phyloP scores from a whole-genome alignment of 306 rosid species.

The Hippophae gyantsensis region DNA sequence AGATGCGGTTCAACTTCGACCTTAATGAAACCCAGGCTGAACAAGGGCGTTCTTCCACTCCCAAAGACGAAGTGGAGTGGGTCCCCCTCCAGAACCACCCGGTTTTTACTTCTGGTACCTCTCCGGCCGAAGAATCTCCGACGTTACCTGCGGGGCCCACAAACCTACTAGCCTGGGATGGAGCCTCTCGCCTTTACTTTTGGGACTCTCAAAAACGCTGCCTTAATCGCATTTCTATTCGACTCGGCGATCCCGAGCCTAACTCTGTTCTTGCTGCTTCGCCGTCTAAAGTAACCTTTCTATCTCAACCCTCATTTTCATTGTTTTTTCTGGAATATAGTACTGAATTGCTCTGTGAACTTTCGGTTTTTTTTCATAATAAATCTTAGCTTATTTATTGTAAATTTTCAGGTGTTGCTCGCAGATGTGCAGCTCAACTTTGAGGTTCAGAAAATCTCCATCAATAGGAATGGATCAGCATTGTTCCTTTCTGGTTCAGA shows the following conservation, averaged over 20 bases:
- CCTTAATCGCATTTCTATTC: conserved; percentile 70
- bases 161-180: conserved; percentile 73
- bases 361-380: background rate
- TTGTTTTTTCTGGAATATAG: background rate
- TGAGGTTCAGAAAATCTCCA: conserved; percentile 52
- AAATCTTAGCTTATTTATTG: background rate
- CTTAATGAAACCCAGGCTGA: conserved; percentile 28
- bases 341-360: background rate
- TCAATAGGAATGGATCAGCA: conserved; percentile 70
- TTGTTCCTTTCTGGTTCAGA: conserved; percentile 56
- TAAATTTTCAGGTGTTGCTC: conserved; percentile 54
- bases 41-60: conserved; percentile 38
- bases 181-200: conserved; percentile 75
- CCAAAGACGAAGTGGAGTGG: conserved; percentile 71
- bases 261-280: conserved; percentile 67
- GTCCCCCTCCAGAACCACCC: conserved; percentile 66
- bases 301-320: background rate
- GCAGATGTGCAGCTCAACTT: conserved; percentile 45
- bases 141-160: conserved; percentile 11
- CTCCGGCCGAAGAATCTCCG: conserved; percentile 5
- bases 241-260: conserved; percentile 82
- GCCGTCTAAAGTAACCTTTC: conserved; percentile 56
- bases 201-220: conserved; percentile 50
- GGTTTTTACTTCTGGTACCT: conserved; percentile 37
- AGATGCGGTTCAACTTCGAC: conserved; percentile 48